Evolutionary conservation across 2,329 filamentous ascomycete genomes (phyloP).

Genomic region (Nannizziopsis arthrosporioides): DNA sequence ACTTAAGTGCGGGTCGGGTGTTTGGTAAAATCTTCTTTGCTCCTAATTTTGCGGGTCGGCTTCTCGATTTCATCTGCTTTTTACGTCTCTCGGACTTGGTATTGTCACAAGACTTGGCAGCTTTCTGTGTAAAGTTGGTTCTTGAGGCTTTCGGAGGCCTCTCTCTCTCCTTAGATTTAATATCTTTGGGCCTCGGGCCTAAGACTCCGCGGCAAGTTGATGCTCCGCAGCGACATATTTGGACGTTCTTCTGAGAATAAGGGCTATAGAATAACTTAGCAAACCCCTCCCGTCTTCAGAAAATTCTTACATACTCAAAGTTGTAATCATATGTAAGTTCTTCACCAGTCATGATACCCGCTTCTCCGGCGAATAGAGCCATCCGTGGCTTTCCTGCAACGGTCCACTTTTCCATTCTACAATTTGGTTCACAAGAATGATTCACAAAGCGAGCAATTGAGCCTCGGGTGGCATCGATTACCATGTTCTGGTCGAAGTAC

Average conservation of each 20-base stretch:
- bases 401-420: constrained; percentile 96
- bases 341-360: constrained; percentile 83
- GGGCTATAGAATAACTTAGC: constrained; percentile 28
- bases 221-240: constrained; percentile 52
- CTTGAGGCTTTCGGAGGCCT: constrained; percentile 13
- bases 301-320: constrained; percentile 45
- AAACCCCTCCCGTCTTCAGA: constrained; percentile 11
- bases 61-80: constrained; percentile 15
- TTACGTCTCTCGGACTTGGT: constrained; percentile 24
- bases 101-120: constrained; percentile 19
- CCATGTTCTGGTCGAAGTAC: constrained; percentile 97
- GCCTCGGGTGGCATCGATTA: constrained; percentile 91
- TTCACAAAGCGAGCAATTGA: constrained; percentile 97
- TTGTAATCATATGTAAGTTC: constrained; percentile 92
- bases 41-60: constrained; percentile 24
- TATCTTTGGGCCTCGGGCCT: constrained; percentile 44
- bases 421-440: constrained; percentile 93
- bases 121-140: constrained; percentile 27
- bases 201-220: constrained; percentile 51
- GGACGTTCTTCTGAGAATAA: constrained; percentile 51
- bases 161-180: constrained; percentile 22
- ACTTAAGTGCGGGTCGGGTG: constrained; percentile 6
- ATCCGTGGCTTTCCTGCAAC: constrained; percentile 88
- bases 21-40: constrained; percentile 25
- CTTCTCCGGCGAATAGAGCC: constrained; percentile 87